Evolutionary conservation across 2,329 filamentous ascomycete species (phyloP), one percentile per base, ranked within the genome.

Genomic region (Pseudogymnoascus sp.): DNA sequence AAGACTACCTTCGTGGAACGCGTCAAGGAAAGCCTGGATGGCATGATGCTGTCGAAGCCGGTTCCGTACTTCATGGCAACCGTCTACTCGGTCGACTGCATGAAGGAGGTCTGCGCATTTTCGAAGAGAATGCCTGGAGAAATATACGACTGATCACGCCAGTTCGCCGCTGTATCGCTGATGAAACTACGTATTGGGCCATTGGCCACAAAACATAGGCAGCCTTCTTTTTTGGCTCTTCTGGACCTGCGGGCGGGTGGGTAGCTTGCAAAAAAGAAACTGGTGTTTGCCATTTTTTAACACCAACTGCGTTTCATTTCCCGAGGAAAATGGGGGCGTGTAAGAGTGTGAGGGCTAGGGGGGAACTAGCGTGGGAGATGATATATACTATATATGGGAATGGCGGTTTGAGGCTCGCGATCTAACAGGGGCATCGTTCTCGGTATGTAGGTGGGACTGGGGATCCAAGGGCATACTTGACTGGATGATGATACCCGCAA

Each of bases 51-150:
- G 22, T 50, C 43, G 25, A 50, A 30, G 22, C 54, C 71, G 1
- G 61, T 71, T 16, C 66, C 68, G 16, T 71, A 72, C 38, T 59
- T 67, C 41, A 66, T 69, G 66, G 58, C 58, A 11, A 62, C 64
- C 20, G 62, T 62, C 14, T 59, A 61, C 25, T 65, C 62, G 14
- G 67, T 73, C 4, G 67, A 72, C 9, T 73, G 71, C 37, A 69
- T 68, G 67, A 64, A 62, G 6, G 68, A 70, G 18, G 66, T 73
- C 25, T 72, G 70, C 60, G 63, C 64, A 2, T 63, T 72, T n/a
- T 63, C 62, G 25, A 72, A 70, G 64, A 68, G 68, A 30, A 30
- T 30, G 43, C 22, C 22, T 4, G 25, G 43, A 9, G 43, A 50
- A 12, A 11, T 6, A 7, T 50, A 50, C 43, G 43, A 50, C 25